Base-by-base conservation (phyloP, 2,329 filamentous ascomycete genomes). In the Dactylonectria estremocensis region DNA sequence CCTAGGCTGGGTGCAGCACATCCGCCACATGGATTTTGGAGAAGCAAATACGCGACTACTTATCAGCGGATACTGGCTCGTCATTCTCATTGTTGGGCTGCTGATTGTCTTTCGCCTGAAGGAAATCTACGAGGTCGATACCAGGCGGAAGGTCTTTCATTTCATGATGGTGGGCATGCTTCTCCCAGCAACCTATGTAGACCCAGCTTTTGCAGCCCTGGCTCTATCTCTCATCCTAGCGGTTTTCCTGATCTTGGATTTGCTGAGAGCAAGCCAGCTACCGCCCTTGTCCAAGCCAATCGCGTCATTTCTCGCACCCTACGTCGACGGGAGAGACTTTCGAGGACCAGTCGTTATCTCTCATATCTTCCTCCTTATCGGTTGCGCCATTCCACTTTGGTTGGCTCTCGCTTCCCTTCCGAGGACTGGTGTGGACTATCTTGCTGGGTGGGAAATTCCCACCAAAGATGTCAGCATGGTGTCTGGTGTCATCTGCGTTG, bases 151-250 rank as follows among this genome's bases (percentile, higher is more conserved):
- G 81, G 93, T 98, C 24, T 99, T 99, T 80, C 96, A 99, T 80
- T 97, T 97, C 73, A 97, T 95, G 88, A 98, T 98, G 93, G 95
- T 98, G 8, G 90, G 91, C 63, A 98, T 99, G 94, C 91, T 99
- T 63, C 86, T 98, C 2, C 95, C 96, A 0, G 90, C 93, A 1
- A 93, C 92, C 2, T 98, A 91, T 78, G 83, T 98, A 70, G 96
- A 99, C 79, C 95, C 96, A 1, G 87, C 91, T 46, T 98, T 94
- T 80, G 91, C 91, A 56, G 90, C 93, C 1, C 85, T 99, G 13
- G 94, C 95, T 0, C 86, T 98, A n/a, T 86, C 88, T 0, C 83
- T 98, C 35, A 90, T 95, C 28, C 87, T 99, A 40, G 91, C 93
- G 4, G 86, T 97, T 59, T 99, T 99, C 77, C 85, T 98, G 14